Evolutionary conservation across 371 early-diverging fungal genomes (phyloP).

Genomic region (Actinomortierella ambigua): DNA sequence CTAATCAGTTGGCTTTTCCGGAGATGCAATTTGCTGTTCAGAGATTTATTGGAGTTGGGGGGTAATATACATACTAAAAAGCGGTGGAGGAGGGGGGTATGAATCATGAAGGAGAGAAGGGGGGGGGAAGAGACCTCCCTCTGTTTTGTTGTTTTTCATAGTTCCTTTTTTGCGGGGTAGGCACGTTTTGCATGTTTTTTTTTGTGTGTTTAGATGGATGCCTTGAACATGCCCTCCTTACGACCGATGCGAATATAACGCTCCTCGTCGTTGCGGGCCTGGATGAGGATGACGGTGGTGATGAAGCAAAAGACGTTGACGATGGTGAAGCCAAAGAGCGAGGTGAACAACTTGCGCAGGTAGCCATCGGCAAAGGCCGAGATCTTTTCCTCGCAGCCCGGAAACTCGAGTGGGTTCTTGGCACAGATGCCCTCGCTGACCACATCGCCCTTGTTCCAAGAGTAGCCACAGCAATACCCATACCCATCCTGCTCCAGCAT

Average conservation of each 20-base stretch:
- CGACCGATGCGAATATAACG: slow-evolving; percentile 48
- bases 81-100: too few relatives aligned
- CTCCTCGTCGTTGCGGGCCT: slow-evolving; percentile 49
- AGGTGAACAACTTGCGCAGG: slow-evolving; percentile 42
- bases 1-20: too few relatives aligned
- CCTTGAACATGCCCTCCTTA: slow-evolving; percentile 40
- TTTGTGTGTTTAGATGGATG: slow-evolving; percentile 22
- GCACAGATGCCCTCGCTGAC: slow-evolving; percentile 17
- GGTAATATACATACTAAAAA: too few relatives aligned
- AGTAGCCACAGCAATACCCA: slow-evolving; percentile 37
- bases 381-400: slow-evolving; percentile 45
- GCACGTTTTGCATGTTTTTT: too few relatives aligned
- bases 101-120: too few relatives aligned
- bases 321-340: slow-evolving; percentile 47
- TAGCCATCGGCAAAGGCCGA: slow-evolving; percentile 36
- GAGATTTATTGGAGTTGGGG: too few relatives aligned
- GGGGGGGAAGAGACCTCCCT: too few relatives aligned
- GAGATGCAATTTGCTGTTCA: too few relatives aligned
- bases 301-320: slow-evolving; percentile 44
- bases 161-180: too few relatives aligned
- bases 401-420: neutral
- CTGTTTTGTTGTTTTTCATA: too few relatives aligned
- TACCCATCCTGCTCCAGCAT: slow-evolving; percentile 37
- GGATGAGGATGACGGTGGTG: slow-evolving; percentile 42
- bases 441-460: neutral